Conservation (phyloP, 257 asterid genomes). For the Primulina huaijiensis region DNA sequence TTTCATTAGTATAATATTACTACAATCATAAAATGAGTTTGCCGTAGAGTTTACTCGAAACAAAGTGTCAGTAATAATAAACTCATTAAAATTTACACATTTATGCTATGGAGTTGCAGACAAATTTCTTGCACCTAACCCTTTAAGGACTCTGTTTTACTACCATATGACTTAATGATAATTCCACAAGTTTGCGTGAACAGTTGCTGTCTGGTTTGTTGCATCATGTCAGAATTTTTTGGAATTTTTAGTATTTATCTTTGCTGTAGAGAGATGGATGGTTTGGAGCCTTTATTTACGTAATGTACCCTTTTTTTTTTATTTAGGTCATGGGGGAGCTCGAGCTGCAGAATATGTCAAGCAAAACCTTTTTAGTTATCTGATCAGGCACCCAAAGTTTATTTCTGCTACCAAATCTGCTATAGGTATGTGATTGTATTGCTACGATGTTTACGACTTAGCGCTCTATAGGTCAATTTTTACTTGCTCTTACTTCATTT, state of each 20-base stretch:
- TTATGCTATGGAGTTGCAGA: background rate
- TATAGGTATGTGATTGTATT: slow-evolving; percentile 45
- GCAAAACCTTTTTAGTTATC: slow-evolving; percentile 66
- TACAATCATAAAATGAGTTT: background rate
- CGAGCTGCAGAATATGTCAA: slow-evolving; percentile 76
- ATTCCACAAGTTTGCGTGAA: background rate
- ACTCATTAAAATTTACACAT: background rate
- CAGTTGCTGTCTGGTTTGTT: background rate
- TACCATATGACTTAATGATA: background rate
- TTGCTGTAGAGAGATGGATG: background rate
- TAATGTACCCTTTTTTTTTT: slow-evolving; percentile 10
- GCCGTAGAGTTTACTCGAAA: background rate
- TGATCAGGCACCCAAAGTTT: slow-evolving; percentile 66
- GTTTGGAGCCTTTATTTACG: background rate
- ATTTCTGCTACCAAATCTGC: slow-evolving; percentile 65
- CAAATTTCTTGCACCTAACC: background rate
- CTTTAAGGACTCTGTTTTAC: background rate
- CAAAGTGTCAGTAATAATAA: background rate
- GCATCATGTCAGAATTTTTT: background rate
- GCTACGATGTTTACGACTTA: background rate
- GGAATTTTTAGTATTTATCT: background rate
- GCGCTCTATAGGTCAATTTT: slow-evolving; percentile 1
- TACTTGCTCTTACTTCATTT: slow-evolving; percentile 15
- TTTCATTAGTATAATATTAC: background rate
- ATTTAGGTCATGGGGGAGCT: slow-evolving; percentile 77